These are phyloP conservation scores for Phascolomyces articulosus DNA, from an alignment of 371 early-diverging fungal species.

Conservation along the genomic window DNA sequence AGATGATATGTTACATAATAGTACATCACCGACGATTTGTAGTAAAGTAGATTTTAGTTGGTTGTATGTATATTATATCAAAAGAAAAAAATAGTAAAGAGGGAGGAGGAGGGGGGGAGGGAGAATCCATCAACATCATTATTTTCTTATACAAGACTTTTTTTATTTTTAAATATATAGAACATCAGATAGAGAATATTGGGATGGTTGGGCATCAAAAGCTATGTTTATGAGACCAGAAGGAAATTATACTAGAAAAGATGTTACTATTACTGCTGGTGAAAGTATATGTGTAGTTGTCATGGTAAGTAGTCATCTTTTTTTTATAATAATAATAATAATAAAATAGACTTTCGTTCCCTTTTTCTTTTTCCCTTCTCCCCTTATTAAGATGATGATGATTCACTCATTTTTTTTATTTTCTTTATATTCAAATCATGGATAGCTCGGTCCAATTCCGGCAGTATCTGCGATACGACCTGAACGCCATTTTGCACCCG, in stretches of 20 bases:
- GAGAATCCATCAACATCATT: too few species aligned
- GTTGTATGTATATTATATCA: conserved; percentile 29
- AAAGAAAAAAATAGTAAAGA: too few species aligned
- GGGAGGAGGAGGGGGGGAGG: too few species aligned
- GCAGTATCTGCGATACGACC: conserved; percentile 30
- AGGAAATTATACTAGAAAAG: conserved; percentile 32
- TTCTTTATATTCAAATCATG: background rate
- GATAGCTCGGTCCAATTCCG: conserved; percentile 44
- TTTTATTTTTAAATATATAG: conserved; percentile 23
- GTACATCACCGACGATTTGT: conserved; percentile 10
- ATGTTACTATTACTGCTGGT: conserved; percentile 29
- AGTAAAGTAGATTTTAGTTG: conserved; percentile 30
- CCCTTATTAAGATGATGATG: background rate
- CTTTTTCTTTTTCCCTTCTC: background rate
- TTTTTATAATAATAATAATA: background rate
- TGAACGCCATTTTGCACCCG: conserved; percentile 30
- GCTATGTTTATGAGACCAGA: conserved; percentile 40
- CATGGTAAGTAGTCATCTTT: conserved; percentile 25
- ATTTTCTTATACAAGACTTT: too few species aligned
- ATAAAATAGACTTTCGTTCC: background rate
- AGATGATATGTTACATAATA: background rate
- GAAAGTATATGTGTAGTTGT: conserved; percentile 40
- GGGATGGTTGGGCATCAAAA: conserved; percentile 45
- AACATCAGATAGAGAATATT: conserved; percentile 34
- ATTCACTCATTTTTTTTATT: background rate